Evolutionary conservation across 768 basidiomycete species (phyloP), one percentile per base, ranked within the genome.

Genomic region (Lentinula raphanica): DNA sequence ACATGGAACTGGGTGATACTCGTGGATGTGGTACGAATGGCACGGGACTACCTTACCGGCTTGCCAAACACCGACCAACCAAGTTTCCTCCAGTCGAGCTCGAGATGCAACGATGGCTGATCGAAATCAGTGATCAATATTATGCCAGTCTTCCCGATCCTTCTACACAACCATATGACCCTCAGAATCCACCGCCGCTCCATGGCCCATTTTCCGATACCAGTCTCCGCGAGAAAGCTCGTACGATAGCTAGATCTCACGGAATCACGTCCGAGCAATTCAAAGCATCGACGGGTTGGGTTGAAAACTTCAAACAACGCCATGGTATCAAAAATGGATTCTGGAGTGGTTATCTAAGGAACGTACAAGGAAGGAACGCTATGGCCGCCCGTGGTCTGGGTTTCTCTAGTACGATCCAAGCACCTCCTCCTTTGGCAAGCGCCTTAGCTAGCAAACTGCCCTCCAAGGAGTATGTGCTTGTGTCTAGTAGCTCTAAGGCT

Each of bases 271-370:
- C 85, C 59, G 87, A 89, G 58, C 80, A 82, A 68, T 95, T 95
- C 81, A 94, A 94, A 72, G 92, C 90, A n/a, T 90, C 87, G 66
- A 85, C 88, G 9, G 91, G 92, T 3, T 95, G 93, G 93, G 80
- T 95, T 55, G 92, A 94, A 68, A 92, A 92, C 69, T 95, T 94
- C 77, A 94, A 94, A 74, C 80, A 83, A 64, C 85, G 93, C 32
- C 82, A 88, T 62, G 84, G 84, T 59, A 90, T 95, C 60, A 80
- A 83, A 42, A 81, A 81, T 23, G 90, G 90, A 1, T 72, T 79
- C 19, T 86, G 81, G 80, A 72, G 69, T 19, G 80, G 75, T 66
- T 72, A 65, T 50, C 67, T 68, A 48, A 70, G 70, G 4, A 63
- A 60, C 25, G 51, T 53, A 13, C 51, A 39, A 53, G 51, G 51